Evolutionary conservation across 129 eudicot genomes (phyloP).

Genomic region (Smallanthus sonchifolius): DNA sequence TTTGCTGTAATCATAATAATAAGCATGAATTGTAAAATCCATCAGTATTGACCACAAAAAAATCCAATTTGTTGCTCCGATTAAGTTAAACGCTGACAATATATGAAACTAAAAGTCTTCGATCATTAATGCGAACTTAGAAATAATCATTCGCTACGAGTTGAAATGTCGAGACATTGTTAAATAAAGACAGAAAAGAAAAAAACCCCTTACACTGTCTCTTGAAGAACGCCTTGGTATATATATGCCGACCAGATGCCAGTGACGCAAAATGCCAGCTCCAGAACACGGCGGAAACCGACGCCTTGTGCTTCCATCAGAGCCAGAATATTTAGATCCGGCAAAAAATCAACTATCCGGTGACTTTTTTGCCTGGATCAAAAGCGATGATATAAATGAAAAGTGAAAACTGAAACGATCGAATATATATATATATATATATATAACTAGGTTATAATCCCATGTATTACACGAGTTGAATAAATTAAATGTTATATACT

Average conservation of each 20-base stretch:
- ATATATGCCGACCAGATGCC: slow-evolving; percentile 98
- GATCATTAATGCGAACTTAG: background rate
- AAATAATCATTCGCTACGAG: background rate
- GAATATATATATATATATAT: too few species aligned
- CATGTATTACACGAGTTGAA: too few species aligned
- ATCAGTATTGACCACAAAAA: background rate
- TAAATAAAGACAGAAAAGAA: background rate
- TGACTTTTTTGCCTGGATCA: background rate
- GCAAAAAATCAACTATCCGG: slow-evolving; percentile 13
- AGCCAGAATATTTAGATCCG: slow-evolving; percentile 33
- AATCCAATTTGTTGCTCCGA: background rate
- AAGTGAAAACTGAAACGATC: slow-evolving; percentile 13
- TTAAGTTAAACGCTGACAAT: background rate
- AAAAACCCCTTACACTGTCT: slow-evolving; percentile 54
- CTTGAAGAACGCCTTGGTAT: slow-evolving; percentile 96
- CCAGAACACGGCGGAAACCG: slow-evolving; percentile 79
- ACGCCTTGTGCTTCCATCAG: slow-evolving; percentile 73
- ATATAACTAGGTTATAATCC: too few species aligned
- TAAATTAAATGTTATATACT: too few species aligned
- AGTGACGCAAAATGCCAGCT: slow-evolving; percentile 73
- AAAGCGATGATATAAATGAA: background rate
- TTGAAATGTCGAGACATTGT: background rate
- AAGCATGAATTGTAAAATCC: background rate
- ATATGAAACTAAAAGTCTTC: background rate
- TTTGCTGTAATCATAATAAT: background rate